Conservation (phyloP, 305 asterid genomes). For the Fraxinus floribunda region DNA sequence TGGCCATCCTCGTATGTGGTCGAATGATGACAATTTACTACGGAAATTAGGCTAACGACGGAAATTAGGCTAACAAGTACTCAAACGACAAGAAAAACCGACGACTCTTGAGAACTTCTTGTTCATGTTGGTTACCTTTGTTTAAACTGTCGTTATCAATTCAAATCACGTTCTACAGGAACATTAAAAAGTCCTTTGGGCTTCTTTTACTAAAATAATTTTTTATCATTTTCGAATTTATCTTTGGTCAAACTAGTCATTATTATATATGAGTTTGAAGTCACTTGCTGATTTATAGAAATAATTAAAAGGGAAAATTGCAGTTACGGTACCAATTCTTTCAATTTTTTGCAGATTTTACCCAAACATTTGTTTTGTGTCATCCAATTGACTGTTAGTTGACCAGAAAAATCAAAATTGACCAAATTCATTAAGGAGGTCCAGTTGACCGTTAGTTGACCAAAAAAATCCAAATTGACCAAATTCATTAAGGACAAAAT, state of each 20-base stretch:
- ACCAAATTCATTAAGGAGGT: no score
- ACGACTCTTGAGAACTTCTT: conserved; percentile 20
- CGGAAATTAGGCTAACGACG: background rate
- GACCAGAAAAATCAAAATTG: no score
- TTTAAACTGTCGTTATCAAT: background rate
- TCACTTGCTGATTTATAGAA: background rate
- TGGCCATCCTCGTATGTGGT: background rate
- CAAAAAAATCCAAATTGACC: no score
- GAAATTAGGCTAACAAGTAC: conserved; percentile 10
- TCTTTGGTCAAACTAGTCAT: background rate
- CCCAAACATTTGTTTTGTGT: no score
- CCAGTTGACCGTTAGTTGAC: no score
- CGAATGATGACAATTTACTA: conserved; percentile 7
- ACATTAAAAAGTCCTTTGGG: background rate
- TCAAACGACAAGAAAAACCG: conserved; percentile 27
- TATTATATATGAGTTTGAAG: background rate
- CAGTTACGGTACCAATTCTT: no score
- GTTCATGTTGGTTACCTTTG: conserved; percentile 17
- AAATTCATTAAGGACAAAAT: no score
- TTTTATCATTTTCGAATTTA: background rate
- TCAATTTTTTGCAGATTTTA: no score
- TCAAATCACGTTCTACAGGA: background rate
- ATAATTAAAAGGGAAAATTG: no score
- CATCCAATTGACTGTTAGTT: no score
- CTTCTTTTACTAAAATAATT: background rate